Percentiles rank a stretch among this genome's conserved stretches.
Conservation (phyloP, 1,284 basidiomycete species). For the Ceratobasidium sp. region DNA sequence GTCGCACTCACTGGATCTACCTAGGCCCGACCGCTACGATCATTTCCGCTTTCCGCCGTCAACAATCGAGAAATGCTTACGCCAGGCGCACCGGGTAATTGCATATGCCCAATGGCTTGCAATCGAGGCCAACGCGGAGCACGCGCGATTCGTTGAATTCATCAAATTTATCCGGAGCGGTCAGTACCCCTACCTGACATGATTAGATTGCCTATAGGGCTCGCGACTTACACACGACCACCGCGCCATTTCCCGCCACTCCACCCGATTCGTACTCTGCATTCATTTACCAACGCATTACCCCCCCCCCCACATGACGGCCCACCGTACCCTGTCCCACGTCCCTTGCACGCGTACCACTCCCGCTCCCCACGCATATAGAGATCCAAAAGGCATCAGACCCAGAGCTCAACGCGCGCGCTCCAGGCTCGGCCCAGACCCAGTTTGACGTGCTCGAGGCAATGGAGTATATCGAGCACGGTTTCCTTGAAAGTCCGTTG, state of each 20-base stretch:
- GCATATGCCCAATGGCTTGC: constrained; percentile 77
- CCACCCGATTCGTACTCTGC: neutral
- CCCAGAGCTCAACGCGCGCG: constrained; percentile 50
- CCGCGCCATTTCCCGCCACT: constrained; percentile 20
- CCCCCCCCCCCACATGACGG: constrained; percentile 4
- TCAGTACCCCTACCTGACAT: constrained; percentile 56
- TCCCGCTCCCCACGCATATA: constrained; percentile 47
- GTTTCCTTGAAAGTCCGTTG: constrained; percentile 74
- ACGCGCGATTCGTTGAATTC: constrained; percentile 79
- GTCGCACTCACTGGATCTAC: constrained; percentile 39
- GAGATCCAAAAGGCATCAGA: constrained; percentile 56
- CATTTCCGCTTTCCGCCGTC: constrained; percentile 67
- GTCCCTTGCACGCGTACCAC: neutral
- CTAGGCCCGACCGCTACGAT: constrained; percentile 64
- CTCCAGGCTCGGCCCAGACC: constrained; percentile 55
- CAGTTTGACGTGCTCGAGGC: constrained; percentile 83
- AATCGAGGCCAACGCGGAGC: constrained; percentile 72
- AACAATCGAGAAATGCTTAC: constrained; percentile 67
- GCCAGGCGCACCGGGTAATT: constrained; percentile 68
- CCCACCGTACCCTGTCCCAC: neutral
- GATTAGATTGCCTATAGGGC: constrained; percentile 9
- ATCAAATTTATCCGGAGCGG: constrained; percentile 82
- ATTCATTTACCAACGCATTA: constrained; percentile 11
- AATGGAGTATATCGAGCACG: constrained; percentile 80
- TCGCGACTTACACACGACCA: constrained; percentile 39